These are phyloP conservation scores for Ustilago cynodontis DNA, from an alignment of 1,284 basidiomycete genomes.

Conservation along the genomic window DNA sequence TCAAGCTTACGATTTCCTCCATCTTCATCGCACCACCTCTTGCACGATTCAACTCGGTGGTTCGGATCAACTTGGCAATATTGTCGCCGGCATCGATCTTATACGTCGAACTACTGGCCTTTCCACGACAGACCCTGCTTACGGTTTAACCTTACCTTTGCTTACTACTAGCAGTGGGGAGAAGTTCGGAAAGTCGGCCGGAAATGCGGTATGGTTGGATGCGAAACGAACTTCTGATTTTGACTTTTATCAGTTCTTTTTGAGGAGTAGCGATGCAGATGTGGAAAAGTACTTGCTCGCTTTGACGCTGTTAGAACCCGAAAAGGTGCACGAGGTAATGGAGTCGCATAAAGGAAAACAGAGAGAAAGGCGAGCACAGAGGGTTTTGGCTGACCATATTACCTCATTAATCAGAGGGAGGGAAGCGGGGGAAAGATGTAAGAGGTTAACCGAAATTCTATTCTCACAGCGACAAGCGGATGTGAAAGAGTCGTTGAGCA, in stretches of 20 bases:
- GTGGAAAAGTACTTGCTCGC: constrained; percentile 84
- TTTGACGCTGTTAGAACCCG: constrained; percentile 82
- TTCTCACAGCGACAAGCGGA: constrained; percentile 70
- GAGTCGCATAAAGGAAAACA: constrained; percentile 73
- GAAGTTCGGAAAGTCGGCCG: constrained; percentile 97
- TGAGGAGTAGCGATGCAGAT: constrained; percentile 83
- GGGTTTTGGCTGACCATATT: constrained; percentile 84
- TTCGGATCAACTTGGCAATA: constrained; percentile 99
- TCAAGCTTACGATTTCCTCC: constrained; percentile 94
- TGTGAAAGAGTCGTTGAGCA: constrained; percentile 63
- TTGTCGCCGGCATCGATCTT: constrained; percentile 89
- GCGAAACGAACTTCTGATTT: constrained; percentile 43
- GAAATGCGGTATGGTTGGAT: constrained; percentile 87
- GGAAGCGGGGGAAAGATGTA: constrained; percentile 70
- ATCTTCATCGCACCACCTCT: constrained; percentile 76
- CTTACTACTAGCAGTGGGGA: constrained; percentile 88
- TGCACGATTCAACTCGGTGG: constrained; percentile 95
- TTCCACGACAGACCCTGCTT: constrained; percentile 73
- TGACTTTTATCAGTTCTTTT: constrained; percentile 81
- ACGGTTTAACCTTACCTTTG: constrained; percentile 92
- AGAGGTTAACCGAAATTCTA: constrained; percentile 76
- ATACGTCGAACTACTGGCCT: constrained; percentile 75
- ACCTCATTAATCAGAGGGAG: constrained; percentile 77
- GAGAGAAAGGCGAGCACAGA: constrained; percentile 79
- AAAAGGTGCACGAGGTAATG: constrained; percentile 75